A percentile compares a stretch with the other conserved stretches of the same genome.
phyloP scores from a whole-genome alignment of 2,329 filamentous ascomycete species.

The Chrysosporium keratinophilum region DNA sequence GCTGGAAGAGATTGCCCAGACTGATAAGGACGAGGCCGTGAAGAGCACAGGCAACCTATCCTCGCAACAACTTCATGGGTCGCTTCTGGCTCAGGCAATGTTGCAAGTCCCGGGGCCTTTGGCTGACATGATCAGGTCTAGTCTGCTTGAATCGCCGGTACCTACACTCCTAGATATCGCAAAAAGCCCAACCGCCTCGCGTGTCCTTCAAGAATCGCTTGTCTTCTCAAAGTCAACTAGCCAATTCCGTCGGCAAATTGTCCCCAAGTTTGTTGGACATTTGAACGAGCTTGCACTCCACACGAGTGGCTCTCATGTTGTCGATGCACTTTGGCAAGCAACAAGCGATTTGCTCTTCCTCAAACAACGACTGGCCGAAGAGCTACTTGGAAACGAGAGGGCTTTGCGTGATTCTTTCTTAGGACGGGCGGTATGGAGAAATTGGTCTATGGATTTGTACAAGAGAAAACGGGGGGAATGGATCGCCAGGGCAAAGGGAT shows the following conservation, averaged over 20 bases:
- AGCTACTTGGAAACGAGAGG: conserved; percentile 51
- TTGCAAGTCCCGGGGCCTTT: conserved; percentile 61
- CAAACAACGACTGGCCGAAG: conserved; percentile 56
- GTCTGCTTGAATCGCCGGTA: conserved; percentile 51
- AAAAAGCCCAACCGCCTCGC: conserved; percentile 48
- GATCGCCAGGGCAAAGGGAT: conserved; percentile 50
- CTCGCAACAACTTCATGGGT: conserved; percentile 61
- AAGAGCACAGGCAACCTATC: conserved; percentile 34
- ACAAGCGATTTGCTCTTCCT: conserved; percentile 56
- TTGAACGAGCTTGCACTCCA: conserved; percentile 52
- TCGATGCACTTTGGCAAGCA: conserved; percentile 56
- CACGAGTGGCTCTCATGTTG: conserved; percentile 54
- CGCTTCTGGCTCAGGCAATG: conserved; percentile 69
- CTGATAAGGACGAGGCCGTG: conserved; percentile 24
- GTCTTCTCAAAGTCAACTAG: conserved; percentile 43
- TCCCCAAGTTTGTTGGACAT: conserved; percentile 52
- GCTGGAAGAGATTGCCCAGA: conserved; percentile 42
- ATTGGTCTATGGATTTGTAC: conserved; percentile 65
- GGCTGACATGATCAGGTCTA: conserved; percentile 60
- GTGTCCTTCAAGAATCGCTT: conserved; percentile 55
- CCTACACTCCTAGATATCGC: conserved; percentile 55
- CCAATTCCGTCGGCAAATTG: conserved; percentile 53
- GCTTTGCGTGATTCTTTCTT: conserved; percentile 53
- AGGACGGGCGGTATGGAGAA: conserved; percentile 60
- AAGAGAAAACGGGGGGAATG: conserved; percentile 54